Conservation (phyloP, 805 yeast genomes). For the Metschnikowia corniflorae region DNA sequence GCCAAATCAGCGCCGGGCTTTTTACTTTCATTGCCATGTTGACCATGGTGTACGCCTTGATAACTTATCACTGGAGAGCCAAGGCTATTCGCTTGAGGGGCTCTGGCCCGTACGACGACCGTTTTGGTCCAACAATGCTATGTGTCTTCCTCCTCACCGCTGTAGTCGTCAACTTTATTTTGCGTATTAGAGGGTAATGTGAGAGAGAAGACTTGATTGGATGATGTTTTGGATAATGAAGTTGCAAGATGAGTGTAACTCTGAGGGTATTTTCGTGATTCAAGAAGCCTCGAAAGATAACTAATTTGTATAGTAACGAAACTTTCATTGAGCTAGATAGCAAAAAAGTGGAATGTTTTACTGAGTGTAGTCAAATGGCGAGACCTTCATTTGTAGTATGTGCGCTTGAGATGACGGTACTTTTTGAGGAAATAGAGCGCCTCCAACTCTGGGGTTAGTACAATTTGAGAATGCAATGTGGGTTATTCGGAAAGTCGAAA, state of each 20-base stretch:
- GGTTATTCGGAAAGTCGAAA: not conserved
- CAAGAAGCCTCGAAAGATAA: no score
- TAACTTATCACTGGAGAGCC: conserved; percentile 99
- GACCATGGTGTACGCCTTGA: conserved; percentile 92
- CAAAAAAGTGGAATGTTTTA: no score
- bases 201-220: no score
- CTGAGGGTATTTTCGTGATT: no score
- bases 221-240: no score
- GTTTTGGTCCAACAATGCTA: conserved; percentile 97
- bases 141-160: conserved; percentile 92
- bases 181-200: conserved; percentile 64
- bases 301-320: no score
- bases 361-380: no score
- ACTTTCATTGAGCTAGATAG: no score
- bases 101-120: conserved; percentile 98
- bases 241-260: no score
- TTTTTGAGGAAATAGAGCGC: conserved; percentile 29
- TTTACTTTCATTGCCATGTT: conserved; percentile 97
- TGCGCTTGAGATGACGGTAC: conserved; percentile 33
- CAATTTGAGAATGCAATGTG: no score
- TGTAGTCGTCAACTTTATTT: conserved; percentile 85
- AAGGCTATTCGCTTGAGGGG: conserved; percentile 97
- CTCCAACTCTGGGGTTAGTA: conserved; percentile 28
- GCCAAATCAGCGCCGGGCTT: conserved; percentile 87
- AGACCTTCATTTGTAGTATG: conserved; percentile 31